A percentile compares a stretch with the other conserved stretches of the same genome.
These are phyloP conservation scores for Fusarium newnesense DNA, from an alignment of 2,329 filamentous ascomycete genomes.

Conservation along the genomic window DNA sequence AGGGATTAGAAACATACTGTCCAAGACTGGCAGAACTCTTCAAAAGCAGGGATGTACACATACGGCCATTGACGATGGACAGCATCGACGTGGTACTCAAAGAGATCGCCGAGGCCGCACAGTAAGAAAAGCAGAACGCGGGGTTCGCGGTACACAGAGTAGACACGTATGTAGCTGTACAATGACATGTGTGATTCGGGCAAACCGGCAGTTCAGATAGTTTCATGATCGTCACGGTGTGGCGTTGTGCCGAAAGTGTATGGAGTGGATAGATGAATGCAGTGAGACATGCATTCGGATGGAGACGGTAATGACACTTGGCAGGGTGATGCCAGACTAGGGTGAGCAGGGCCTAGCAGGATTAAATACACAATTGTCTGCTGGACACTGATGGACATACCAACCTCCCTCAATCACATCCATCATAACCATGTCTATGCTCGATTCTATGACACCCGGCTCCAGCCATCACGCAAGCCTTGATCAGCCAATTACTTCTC, in stretches of 20 bases:
- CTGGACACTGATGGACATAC: neutral
- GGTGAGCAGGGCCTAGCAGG: neutral
- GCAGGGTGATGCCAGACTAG: neutral
- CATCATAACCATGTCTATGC: neutral
- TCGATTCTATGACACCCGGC: neutral
- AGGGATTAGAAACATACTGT: neutral
- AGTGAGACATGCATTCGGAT: constrained; percentile 4
- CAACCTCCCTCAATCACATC: neutral
- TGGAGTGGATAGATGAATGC: neutral
- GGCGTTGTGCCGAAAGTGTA: neutral
- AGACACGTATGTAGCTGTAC: neutral
- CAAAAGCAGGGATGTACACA: neutral
- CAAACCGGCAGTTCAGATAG: neutral
- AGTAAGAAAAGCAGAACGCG: neutral
- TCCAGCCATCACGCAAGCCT: neutral
- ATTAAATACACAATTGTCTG: neutral
- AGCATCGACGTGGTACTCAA: constrained; percentile 12
- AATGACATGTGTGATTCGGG: neutral
- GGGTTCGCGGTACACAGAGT: neutral
- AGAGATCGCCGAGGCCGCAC: constrained; percentile 9
- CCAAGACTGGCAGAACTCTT: constrained; percentile 8
- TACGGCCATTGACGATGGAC: constrained; percentile 16
- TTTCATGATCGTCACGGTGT: neutral
- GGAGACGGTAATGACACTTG: neutral
- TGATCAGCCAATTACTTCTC: neutral